Evolutionary conservation across 2,329 filamentous ascomycete genomes (phyloP), one percentile per base, ranked within the genome.

Genomic region (Hymenoscyphus repandus): DNA sequence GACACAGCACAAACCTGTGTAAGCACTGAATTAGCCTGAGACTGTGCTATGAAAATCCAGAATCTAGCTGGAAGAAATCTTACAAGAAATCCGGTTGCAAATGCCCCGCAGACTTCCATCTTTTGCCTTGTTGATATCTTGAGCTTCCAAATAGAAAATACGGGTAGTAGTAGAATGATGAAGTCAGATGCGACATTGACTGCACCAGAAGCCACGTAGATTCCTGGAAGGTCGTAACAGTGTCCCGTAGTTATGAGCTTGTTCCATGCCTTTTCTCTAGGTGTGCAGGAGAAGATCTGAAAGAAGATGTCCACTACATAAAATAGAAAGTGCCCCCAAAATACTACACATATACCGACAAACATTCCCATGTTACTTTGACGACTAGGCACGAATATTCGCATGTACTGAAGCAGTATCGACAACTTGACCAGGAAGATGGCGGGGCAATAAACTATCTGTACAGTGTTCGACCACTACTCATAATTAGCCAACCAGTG

Each of bases 221-320:
- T 37, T 18, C 32, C 47, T 22, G 40, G 39, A 10, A 44, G 20
- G 22, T 49, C 27, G 17, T 44, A 45, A 27, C 47, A 49, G 13
- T 31, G 32, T 22, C 41, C 41, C 12, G 44, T 12, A 18, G 12
- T 12, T 22, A 49, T 44, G 12, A 44, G 32, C 40, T 44, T 44
- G 33, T 49, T 38, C 47, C 47, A 49, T 17, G 32, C 33, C 12
- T 27, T 27, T 44, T 39, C 47, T 44, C 47, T 39, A 11, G 47
- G 47, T 9, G 15, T 49, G 34, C 47, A 49, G 17, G 47, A 49
- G 18, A 49, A 49, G 1, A 45, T 49, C 6, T 49, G 39, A 17
- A 49, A 39, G 12, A 49, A 44, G 1, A 41, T 49, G 20, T 37
- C 40, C 13, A 39, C 40, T 13, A 38, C 44, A 30, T 49, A 49